These are phyloP conservation scores for Rhizodiscina lignyota DNA, from an alignment of 495 filamentous ascomycete species.

Conservation along the genomic window DNA sequence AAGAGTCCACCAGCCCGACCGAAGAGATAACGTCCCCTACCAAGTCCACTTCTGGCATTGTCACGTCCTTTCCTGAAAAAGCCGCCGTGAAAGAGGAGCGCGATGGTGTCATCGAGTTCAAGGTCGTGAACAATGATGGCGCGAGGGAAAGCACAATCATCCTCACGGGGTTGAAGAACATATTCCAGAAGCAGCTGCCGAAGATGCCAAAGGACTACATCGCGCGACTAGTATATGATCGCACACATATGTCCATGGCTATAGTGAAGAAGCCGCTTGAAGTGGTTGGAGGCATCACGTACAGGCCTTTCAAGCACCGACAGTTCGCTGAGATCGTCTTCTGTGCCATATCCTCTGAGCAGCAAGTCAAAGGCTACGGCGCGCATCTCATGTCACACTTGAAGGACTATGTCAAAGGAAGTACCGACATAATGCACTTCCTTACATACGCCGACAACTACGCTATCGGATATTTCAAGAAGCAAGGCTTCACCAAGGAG, in stretches of 20 bases:
- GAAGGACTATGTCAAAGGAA: conserved; percentile 97
- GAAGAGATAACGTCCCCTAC: no score
- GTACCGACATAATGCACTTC: conserved; percentile 94
- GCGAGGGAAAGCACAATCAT: conserved; percentile 80
- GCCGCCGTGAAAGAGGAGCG: conserved; percentile 88
- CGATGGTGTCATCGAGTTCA: conserved; percentile 90
- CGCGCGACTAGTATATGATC: conserved; percentile 88
- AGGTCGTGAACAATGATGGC: conserved; percentile 94
- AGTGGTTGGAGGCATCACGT: conserved; percentile 91
- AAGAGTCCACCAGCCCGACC: no score
- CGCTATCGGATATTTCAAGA: conserved; percentile 97
- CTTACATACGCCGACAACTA: conserved; percentile 98
- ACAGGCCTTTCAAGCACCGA: conserved; percentile 82
- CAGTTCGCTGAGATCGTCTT: conserved; percentile 98
- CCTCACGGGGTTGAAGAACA: conserved; percentile 88
- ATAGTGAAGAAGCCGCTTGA: conserved; percentile 94
- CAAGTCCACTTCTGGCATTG: no score
- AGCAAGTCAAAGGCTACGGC: conserved; percentile 97
- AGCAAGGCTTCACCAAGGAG: conserved; percentile 97
- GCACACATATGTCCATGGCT: conserved; percentile 88
- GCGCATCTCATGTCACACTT: conserved; percentile 96
- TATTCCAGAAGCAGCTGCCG: conserved; percentile 95
- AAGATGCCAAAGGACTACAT: conserved; percentile 99
- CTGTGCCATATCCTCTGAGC: conserved; percentile 92
- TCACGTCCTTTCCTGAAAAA: no score